Evolutionary conservation across 441 rosid species (phyloP).

Genomic region (Corymbia calophylla): DNA sequence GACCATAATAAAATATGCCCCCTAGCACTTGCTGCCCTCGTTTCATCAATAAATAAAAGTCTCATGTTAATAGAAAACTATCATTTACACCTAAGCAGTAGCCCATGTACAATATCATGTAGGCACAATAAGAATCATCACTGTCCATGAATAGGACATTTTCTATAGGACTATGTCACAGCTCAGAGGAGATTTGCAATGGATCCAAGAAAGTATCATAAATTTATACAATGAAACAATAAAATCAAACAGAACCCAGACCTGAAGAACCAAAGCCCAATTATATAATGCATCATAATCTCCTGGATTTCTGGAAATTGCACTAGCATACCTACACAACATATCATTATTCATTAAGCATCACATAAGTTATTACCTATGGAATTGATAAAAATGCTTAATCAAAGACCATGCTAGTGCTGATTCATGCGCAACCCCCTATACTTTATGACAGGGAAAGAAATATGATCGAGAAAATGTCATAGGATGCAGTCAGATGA

Average conservation of each 20-base stretch:
- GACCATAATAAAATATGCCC: background rate
- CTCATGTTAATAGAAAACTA: background rate
- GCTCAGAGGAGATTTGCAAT: background rate
- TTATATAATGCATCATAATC: slow-evolving; percentile 96
- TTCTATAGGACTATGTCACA: background rate
- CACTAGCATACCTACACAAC: slow-evolving; percentile 77
- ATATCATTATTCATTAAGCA: background rate
- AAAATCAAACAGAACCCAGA: slow-evolving; percentile 13
- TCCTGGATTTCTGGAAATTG: slow-evolving; percentile 86
- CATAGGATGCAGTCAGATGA: background rate
- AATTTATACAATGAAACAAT: background rate
- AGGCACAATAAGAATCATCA: background rate
- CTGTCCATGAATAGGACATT: background rate
- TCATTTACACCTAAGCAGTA: background rate
- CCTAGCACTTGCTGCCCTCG: background rate
- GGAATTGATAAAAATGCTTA: background rate
- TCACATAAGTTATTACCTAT: background rate
- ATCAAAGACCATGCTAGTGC: background rate
- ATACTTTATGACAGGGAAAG: background rate
- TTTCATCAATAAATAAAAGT: background rate
- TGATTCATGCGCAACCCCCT: background rate
- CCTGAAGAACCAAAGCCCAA: slow-evolving; percentile 99
- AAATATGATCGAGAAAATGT: background rate
- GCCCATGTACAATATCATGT: background rate
- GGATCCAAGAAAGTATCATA: background rate